A percentile compares a stretch with the other conserved stretches of the same genome.
Evolutionary conservation across 2,329 filamentous ascomycete genomes (phyloP).

Genomic region (Fusarium oxysporum): DNA sequence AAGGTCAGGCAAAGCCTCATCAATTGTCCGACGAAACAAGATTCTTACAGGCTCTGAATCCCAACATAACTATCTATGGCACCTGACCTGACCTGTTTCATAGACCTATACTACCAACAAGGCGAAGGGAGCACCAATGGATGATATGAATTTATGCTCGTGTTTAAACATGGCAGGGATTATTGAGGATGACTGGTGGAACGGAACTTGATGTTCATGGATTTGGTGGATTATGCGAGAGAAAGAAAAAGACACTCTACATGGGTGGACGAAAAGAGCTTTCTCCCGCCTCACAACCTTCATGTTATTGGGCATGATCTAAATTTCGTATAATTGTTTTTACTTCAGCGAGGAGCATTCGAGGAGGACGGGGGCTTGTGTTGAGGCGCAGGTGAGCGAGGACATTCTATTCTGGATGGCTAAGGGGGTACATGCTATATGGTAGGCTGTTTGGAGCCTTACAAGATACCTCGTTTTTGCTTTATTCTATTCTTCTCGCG

Average conservation of each 20-base stretch:
- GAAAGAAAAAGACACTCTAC: constrained; percentile 7
- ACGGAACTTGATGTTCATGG: not conserved
- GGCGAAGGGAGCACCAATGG: not conserved
- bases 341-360: constrained; percentile 39
- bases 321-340: constrained; percentile 29
- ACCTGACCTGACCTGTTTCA: not conserved
- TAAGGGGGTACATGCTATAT: constrained; percentile 18
- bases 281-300: constrained; percentile 2
- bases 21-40: not conserved
- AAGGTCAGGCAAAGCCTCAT: not conserved
- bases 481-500: constrained; percentile 8
- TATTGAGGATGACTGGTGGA: not conserved
- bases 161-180: not conserved
- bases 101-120: not conserved
- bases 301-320: constrained; percentile 18
- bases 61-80: not conserved
- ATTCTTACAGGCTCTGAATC: not conserved
- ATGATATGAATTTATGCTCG: not conserved
- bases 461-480: constrained; percentile 37
- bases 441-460: constrained; percentile 27
- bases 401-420: constrained; percentile 26
- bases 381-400: constrained; percentile 13
- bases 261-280: not conserved
- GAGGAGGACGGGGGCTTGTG: constrained; percentile 20
- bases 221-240: not conserved